Percentiles rank a stretch among this genome's conserved stretches.
Conservation (phyloP, 2,329 filamentous ascomycete genomes). For the Diplocarpon rosae region DNA sequence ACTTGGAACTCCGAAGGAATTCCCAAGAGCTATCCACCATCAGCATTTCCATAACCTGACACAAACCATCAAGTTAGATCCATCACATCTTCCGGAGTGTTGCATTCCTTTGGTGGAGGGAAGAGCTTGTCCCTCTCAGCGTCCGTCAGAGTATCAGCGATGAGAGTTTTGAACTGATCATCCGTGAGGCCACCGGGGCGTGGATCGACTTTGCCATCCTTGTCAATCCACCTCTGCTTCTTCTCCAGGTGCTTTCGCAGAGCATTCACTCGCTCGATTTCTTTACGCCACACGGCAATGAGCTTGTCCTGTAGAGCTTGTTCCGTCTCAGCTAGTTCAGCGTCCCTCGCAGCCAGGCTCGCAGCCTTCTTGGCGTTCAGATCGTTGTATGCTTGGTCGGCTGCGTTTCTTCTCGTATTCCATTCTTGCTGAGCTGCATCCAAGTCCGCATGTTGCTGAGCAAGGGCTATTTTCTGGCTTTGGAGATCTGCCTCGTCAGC, state of each 20-base stretch:
- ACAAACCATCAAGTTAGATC: no score
- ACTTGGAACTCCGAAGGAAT: no score
- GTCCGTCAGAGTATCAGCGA: no score
- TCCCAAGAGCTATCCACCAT: no score
- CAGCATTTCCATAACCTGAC: no score
- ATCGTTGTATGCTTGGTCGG: background rate
- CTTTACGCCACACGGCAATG: background rate
- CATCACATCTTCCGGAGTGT: no score
- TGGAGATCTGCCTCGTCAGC: no score
- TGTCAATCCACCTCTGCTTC: background rate
- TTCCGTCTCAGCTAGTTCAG: background rate
- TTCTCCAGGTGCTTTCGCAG: background rate
- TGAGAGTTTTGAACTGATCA: no score
- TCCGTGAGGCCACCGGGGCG: background rate
- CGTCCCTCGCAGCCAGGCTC: background rate
- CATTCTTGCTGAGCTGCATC: background rate
- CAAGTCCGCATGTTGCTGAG: background rate
- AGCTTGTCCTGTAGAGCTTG: constrained; percentile 1
- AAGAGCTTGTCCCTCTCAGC: no score
- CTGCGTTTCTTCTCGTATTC: background rate
- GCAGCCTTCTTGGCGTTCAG: background rate
- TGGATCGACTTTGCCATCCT: background rate
- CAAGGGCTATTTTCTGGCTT: background rate
- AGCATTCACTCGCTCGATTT: constrained; percentile 1
- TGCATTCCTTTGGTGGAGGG: no score